Evolutionary conservation across 2,329 filamentous ascomycete genomes (phyloP).

Genomic region (Aspergillus sergii): DNA sequence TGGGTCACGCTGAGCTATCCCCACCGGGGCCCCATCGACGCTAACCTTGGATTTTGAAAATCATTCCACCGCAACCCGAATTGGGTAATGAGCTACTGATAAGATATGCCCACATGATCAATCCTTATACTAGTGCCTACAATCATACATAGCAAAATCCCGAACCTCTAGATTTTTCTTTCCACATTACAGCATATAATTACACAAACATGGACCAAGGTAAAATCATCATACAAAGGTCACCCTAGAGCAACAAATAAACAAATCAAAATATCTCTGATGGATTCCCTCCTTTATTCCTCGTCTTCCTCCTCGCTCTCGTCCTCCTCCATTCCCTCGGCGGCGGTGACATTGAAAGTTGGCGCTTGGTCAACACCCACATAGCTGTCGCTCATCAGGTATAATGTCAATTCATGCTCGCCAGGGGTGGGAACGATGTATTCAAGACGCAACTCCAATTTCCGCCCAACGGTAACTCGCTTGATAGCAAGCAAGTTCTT

Average conservation of each 20-base stretch:
- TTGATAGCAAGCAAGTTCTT: constrained; percentile 92
- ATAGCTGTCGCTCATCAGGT: constrained; percentile 96
- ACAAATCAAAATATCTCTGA: constrained; percentile 15
- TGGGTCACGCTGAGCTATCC: neutral
- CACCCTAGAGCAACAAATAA: constrained; percentile 8
- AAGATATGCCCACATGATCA: no score
- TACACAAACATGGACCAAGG: constrained; percentile 10
- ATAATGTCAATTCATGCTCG: constrained; percentile 84
- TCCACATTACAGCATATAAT: constrained; percentile 17
- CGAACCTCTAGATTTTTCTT: neutral
- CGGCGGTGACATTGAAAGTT: constrained; percentile 79
- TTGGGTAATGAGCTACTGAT: neutral
- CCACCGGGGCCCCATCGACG: neutral
- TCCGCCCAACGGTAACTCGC: constrained; percentile 80
- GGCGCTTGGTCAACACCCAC: constrained; percentile 96
- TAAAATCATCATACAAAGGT: constrained; percentile 1
- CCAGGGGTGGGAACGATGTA: constrained; percentile 86
- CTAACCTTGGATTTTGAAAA: neutral
- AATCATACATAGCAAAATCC: no score
- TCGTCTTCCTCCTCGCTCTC: constrained; percentile 80
- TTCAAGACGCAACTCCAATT: constrained; percentile 78
- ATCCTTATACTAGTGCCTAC: no score
- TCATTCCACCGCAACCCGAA: constrained; percentile 1
- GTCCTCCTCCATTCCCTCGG: constrained; percentile 94
- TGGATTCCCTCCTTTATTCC: constrained; percentile 40